Evolutionary conservation across 768 basidiomycete genomes (phyloP).

Genomic region (Tulasnella calospora): DNA sequence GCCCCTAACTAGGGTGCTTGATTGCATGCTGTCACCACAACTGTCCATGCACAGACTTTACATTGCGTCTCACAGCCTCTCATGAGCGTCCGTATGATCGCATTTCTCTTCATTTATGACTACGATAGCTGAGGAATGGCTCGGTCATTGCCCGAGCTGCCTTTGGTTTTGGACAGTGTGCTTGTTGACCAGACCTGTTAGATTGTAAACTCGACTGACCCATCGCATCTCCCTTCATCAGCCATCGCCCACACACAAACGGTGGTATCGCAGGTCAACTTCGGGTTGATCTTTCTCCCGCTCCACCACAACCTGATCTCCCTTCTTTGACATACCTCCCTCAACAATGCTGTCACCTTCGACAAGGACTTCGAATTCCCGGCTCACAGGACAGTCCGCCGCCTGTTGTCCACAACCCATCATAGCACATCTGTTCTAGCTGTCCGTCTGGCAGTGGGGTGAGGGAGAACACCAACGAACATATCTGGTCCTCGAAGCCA

Average conservation of each 20-base stretch:
- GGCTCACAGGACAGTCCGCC: constrained; percentile 42
- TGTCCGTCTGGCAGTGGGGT: constrained; percentile 45
- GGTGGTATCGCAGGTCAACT: constrained; percentile 69
- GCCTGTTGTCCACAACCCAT: constrained; percentile 73
- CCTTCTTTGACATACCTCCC: constrained; percentile 72
- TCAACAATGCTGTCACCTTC: constrained; percentile 72
- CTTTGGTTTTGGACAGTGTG: no score
- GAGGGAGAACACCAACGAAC: constrained; percentile 79
- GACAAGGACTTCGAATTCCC: constrained; percentile 88
- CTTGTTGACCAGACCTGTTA: no score
- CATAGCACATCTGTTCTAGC: constrained; percentile 54
- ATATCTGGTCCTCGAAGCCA: constrained; percentile 49
- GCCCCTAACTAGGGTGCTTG: no score
- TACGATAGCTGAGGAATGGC: no score
- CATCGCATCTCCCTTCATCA: constrained; percentile 33
- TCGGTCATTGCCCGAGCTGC: no score
- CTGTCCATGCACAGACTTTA: no score
- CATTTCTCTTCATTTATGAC: no score
- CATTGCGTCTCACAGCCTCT: no score
- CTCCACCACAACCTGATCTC: constrained; percentile 93
- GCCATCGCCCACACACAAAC: constrained; percentile 84
- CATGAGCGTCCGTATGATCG: no score
- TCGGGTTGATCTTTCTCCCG: no score
- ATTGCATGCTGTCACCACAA: no score
- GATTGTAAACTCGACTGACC: no score